Evolutionary conservation across 2,329 filamentous ascomycete species (phyloP), one percentile per base, ranked within the genome.

Genomic region (Stachybotrys chartarum): DNA sequence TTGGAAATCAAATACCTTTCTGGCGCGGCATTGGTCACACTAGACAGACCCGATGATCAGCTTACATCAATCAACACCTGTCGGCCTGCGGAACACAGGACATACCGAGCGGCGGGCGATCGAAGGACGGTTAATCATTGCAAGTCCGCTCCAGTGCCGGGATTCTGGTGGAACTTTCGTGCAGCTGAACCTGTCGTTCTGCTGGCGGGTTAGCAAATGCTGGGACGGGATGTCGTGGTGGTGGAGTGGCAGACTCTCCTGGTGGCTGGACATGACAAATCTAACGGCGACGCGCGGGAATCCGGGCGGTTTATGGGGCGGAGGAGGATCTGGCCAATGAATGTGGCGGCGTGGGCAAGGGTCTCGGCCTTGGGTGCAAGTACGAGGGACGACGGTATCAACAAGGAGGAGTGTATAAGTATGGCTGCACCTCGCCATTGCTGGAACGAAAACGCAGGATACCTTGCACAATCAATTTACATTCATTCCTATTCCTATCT

Each of bases 11-110:
- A 42, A 42, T n/a, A 61, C 62, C 42, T 64, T 64, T 55, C 62
- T 55, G 8, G 56, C 53, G 7, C 62, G 61, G 39, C 62, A 64
- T 30, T 64, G 61, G 50, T 64, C 61, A n/a, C 62, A 64, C 62
- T 64, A 44, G 16, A 14, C 35, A 24, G 24, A 42, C 35, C 35
- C 35, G 14, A 14, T 42, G 35, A 14, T 42, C 35, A 42, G 35
- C 35, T 42, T 42, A 42, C 35, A 42, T 42, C 35, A 10, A 10
- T 10, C 35, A 7, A 39, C 35, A 14, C 5, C 35, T 42, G 2
- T 42, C 35, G 35, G 35, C 10, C 35, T 42, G 35, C 35, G 35
- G 10, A 42, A 14, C 35, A 2, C 35, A 10, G 5, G 14, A 42
- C 35, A 3, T 42, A 42, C 35, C 35, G 35, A 42, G 35, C 35